Base-by-base conservation (phyloP, 805 yeast genomes). In the Metahyphopichia silvanorum region DNA sequence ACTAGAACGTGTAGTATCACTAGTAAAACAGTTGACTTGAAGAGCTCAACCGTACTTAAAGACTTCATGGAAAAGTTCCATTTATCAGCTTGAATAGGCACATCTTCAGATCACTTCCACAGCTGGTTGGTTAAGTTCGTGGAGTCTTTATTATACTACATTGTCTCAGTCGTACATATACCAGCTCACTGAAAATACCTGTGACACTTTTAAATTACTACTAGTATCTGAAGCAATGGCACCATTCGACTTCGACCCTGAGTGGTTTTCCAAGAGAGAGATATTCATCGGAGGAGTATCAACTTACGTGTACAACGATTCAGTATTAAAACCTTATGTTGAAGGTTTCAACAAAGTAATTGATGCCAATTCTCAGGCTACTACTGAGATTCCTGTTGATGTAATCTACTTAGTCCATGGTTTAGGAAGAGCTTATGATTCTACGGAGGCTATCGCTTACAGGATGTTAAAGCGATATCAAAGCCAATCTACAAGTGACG, bases 321-420 rank as follows among this genome's bases (percentile, higher is more conserved):
- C 51, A 10, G 36, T 39, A 14, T 49, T 65, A 27, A 44, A 42
- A 21, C 42, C 48, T 3, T 59, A 59, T 38, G 39, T 63, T 17
- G 41, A 47, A 24, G 34, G 40, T 9, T 42, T 40, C 38, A 39
- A 46, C 16, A n/a, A n/a, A n/a, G n/a, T n/a, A n/a, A n/a, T n/a
- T n/a, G n/a, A n/a, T n/a, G n/a, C n/a, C n/a, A 16, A 24, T 12
- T 14, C 5, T 13, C 14, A 17, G 5, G 20, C 20, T 10, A 14
- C 16, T 9, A 6, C 12, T 10, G 50, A 54, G 11, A 49, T 62
- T 17, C 63, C 55, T 3, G 49, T 69, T 16, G 57, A 64, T 32
- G 72, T 73, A 11, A 46, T 66, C 23, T 69, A 70, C 44, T 43
- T 74, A 11, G 52, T 63, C 10, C 82, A 77, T 43, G 74, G 71